Evolutionary conservation across 1,284 basidiomycete genomes (phyloP).

Genomic region (Papiliotrema flavescens): DNA sequence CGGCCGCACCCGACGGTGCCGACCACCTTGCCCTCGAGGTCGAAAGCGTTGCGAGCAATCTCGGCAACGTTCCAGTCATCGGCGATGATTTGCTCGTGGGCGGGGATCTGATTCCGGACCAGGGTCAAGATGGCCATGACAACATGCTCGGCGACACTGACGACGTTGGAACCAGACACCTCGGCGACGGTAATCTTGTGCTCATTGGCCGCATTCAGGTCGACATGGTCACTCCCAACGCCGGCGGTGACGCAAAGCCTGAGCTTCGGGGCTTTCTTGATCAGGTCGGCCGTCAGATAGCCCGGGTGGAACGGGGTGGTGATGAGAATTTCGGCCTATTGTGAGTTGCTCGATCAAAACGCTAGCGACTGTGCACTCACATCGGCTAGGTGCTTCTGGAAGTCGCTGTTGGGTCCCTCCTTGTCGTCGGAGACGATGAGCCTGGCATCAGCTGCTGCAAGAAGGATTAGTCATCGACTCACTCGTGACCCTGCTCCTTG

Average conservation of each 20-base stretch:
- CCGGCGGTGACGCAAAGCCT: slow-evolving; percentile 91
- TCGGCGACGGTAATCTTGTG: slow-evolving; percentile 77
- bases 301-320: slow-evolving; percentile 87
- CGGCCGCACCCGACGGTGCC: slow-evolving; percentile 81
- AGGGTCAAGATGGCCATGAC: slow-evolving; percentile 78
- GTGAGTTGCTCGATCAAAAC: neutral
- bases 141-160: slow-evolving; percentile 73
- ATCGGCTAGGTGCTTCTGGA: slow-evolving; percentile 83
- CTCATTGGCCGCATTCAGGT: slow-evolving; percentile 83
- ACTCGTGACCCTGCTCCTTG: slow-evolving; percentile 71
- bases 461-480: slow-evolving; percentile 45
- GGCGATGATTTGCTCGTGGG: slow-evolving; percentile 69
- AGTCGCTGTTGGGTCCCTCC: slow-evolving; percentile 77
- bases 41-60: slow-evolving; percentile 74
- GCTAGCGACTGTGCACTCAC: slow-evolving; percentile 50
- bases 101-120: slow-evolving; percentile 69
- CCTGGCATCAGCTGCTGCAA: slow-evolving; percentile 10
- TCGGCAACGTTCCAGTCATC: slow-evolving; percentile 83
- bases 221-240: slow-evolving; percentile 91
- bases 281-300: slow-evolving; percentile 77
- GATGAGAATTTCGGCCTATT: slow-evolving; percentile 54
- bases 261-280: slow-evolving; percentile 79
- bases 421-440: slow-evolving; percentile 71
- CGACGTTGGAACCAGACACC: slow-evolving; percentile 79
- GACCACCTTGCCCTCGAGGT: slow-evolving; percentile 86